Evolutionary conservation across 768 basidiomycete genomes (phyloP).

Genomic region (Mycena metata): DNA sequence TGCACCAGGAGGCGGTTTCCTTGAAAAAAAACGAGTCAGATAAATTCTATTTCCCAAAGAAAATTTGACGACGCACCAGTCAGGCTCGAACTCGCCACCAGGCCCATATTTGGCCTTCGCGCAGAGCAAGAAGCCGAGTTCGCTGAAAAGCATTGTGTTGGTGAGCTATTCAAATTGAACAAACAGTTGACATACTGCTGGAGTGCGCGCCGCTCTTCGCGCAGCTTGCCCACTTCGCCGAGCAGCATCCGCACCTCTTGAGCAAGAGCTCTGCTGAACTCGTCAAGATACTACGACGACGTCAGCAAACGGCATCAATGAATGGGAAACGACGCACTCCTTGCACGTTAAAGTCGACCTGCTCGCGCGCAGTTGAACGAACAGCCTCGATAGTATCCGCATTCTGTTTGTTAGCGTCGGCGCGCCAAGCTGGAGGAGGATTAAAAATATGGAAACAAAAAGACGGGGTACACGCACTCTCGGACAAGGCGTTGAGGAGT

Average conservation of each 20-base stretch:
- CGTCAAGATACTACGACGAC: constrained; percentile 77
- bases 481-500: constrained; percentile 65
- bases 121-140: constrained; percentile 78
- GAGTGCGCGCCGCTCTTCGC: constrained; percentile 81
- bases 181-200: constrained; percentile 74
- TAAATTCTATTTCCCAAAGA: background rate
- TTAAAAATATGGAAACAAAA: constrained; percentile 21
- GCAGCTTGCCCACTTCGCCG: constrained; percentile 85
- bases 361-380: constrained; percentile 77
- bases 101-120: constrained; percentile 84
- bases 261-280: constrained; percentile 88
- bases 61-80: constrained; percentile 66
- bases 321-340: constrained; percentile 58
- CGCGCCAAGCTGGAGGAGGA: constrained; percentile 70
- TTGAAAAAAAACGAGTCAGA: constrained; percentile 34
- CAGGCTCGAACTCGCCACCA: constrained; percentile 88
- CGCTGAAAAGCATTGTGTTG: constrained; percentile 55
- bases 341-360: constrained; percentile 88
- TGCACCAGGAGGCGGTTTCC: constrained; percentile 62
- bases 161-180: background rate
- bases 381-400: constrained; percentile 77
- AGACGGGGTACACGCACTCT: constrained; percentile 59
- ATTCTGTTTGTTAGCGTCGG: constrained; percentile 75
- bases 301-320: constrained; percentile 9
- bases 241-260: constrained; percentile 87